These are phyloP conservation scores for Ophryocystis elektroscirrha DNA, from an alignment of 169 alveolate species.

Conservation along the genomic window DNA sequence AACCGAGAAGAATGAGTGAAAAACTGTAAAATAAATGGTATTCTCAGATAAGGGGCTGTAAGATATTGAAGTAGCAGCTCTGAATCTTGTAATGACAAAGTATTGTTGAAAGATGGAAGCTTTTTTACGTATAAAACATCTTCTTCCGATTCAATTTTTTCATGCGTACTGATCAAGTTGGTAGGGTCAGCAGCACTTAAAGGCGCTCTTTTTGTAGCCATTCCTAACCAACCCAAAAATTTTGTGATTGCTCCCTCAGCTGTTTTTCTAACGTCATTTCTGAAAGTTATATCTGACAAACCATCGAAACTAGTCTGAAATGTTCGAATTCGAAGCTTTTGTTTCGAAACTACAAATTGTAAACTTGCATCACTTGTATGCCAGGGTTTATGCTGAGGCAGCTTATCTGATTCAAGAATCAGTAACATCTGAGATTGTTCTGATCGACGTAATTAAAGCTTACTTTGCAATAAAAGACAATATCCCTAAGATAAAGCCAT, in stretches of 20 bases:
- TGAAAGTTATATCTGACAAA: constrained; percentile 6
- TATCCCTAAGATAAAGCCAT: constrained; percentile 11
- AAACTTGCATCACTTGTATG: constrained; percentile 1
- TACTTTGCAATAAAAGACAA: constrained; percentile 16
- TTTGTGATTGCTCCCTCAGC: not conserved
- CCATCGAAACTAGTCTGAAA: constrained; percentile 4
- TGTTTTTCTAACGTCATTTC: not conserved
- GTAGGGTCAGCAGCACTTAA: constrained; percentile 9
- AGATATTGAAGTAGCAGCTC: constrained; percentile 27
- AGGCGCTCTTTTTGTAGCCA: constrained; percentile 5
- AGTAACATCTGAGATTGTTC: constrained; percentile 1
- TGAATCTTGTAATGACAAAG: constrained; percentile 13
- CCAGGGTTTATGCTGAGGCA: constrained; percentile 6
- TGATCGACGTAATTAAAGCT: constrained; percentile 5
- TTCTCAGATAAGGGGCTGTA: constrained; percentile 27
- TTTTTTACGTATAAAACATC: constrained; percentile 20
- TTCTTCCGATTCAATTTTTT: constrained; percentile 4
- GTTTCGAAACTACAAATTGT: not conserved
- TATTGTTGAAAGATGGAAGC: constrained; percentile 18
- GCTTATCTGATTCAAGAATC: constrained; percentile 1
- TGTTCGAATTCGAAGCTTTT: constrained; percentile 1
- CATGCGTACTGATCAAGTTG: constrained; percentile 1
- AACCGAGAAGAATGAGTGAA: constrained; percentile 19
- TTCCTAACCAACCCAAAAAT: constrained; percentile 3
- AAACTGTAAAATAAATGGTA: constrained; percentile 31